Conservation (phyloP, 805 yeast genomes). For the Hanseniaspora nectarophila region DNA sequence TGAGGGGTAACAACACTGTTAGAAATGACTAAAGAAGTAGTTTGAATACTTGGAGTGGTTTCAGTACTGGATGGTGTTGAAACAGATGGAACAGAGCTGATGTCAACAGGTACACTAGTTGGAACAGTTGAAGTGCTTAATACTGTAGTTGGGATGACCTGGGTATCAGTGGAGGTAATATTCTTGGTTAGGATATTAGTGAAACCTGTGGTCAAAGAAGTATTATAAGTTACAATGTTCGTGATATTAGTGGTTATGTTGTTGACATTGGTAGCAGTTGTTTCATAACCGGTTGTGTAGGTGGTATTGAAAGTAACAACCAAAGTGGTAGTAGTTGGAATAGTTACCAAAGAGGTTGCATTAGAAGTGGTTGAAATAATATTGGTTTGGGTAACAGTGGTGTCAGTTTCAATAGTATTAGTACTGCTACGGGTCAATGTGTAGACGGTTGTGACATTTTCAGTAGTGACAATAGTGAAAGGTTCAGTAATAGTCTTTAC, state of each 20-base stretch:
- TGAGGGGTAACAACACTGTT: background rate
- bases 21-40: background rate
- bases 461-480: background rate
- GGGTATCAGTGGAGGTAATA: background rate
- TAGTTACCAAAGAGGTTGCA: background rate
- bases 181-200: background rate
- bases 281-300: background rate
- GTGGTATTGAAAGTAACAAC: background rate
- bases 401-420: background rate
- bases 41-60: too few relatives aligned
- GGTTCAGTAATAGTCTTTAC: background rate
- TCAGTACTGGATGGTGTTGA: background rate
- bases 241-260: background rate
- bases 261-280: background rate
- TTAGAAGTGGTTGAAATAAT: background rate
- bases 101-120: background rate
- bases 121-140: background rate
- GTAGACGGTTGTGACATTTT: background rate
- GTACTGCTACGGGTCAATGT: conserved; percentile 3
- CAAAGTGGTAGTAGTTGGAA: conserved; percentile 1
- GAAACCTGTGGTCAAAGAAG: background rate
- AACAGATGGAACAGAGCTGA: background rate
- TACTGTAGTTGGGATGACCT: background rate
- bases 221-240: background rate
- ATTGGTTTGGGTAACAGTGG: conserved; percentile 6